Evolutionary conservation across 176 grass and related monocot genomes (phyloP), one percentile per base, ranked within the genome.

Genomic region (Alloteropsis semialata): DNA sequence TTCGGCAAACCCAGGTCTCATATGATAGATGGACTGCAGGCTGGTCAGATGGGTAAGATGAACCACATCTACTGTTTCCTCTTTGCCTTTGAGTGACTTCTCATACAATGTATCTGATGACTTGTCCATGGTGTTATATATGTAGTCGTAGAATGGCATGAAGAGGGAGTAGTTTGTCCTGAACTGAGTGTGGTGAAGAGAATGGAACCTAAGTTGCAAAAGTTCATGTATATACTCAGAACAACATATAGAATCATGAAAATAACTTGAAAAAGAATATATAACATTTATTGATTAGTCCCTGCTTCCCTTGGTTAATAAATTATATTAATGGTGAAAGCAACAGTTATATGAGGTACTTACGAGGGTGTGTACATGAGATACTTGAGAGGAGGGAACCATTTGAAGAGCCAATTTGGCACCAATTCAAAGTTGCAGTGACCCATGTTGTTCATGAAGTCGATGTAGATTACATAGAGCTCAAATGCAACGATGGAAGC

Each of bases 391-490:
- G 90, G 92, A 3, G 92, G 95, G 51, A 94, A 89, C 81, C 54
- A 74, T 54, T 81, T 54, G 65, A 97, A 94, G 15, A 97, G 64
- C 90, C 84, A 91, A 38, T 63, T 92, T 3, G 95, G 95, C 21
- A 97, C 88, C 71, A 91, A 54, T 57, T 97, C 95, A 49, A 97
- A 97, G 74, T 97, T 98, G 84, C 95, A 94, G 53, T 98, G 95
- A 0, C 95, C 90, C 92, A 98, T 89, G 74, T 98, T 98, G 84
- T 98, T 98, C 95, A 98, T 98, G 69, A 98, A 94, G 60, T 98
- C 95, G 27, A 94, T 85, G 78, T 94, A 98, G 50, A 53, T 28
- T 10, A 94, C 6, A 11, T 94, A 97, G 0, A 84, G 81, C 37
- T 87, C 8, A 4, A 86, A 53, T 24, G 48, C 24, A 9, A 89